Evolutionary conservation across 1,284 basidiomycete species (phyloP).

Genomic region (Microbotryum intermedium): DNA sequence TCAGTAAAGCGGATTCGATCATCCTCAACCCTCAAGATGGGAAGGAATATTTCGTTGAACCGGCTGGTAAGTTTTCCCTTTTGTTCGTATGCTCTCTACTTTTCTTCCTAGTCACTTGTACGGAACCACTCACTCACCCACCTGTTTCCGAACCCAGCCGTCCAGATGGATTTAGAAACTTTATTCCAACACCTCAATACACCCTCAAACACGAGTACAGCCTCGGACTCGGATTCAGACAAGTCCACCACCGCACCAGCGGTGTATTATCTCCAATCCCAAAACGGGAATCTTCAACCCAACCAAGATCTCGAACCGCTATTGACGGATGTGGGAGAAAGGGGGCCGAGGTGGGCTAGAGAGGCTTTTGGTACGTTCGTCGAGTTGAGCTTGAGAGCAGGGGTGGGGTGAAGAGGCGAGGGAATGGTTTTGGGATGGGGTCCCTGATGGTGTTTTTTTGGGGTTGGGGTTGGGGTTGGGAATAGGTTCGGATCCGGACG

Average conservation of each 20-base stretch:
- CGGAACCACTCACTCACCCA: background rate
- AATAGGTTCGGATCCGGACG: constrained; percentile 54
- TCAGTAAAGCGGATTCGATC: constrained; percentile 69
- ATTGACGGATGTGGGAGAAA: constrained; percentile 8
- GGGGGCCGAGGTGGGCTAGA: constrained; percentile 17
- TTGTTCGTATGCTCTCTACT: background rate
- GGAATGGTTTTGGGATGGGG: too few species aligned
- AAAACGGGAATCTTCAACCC: constrained; percentile 73
- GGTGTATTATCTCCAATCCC: constrained; percentile 71
- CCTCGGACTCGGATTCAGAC: too few species aligned
- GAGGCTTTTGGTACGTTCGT: constrained; percentile 18
- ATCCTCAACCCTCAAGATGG: constrained; percentile 37
- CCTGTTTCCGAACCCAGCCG: constrained; percentile 3
- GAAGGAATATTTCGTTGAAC: constrained; percentile 69
- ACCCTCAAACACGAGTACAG: background rate
- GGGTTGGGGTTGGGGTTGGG: background rate
- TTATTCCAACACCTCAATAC: constrained; percentile 9
- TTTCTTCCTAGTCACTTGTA: background rate
- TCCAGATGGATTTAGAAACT: constrained; percentile 14
- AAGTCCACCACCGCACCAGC: background rate
- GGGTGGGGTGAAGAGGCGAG: too few species aligned
- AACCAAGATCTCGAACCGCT: constrained; percentile 35
- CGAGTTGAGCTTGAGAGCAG: too few species aligned
- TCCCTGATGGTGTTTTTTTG: too few species aligned
- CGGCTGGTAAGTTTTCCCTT: constrained; percentile 37